Evolutionary conservation across 257 asterid species (phyloP), one percentile per base, ranked within the genome.

Genomic region (Buddleja alternifolia): DNA sequence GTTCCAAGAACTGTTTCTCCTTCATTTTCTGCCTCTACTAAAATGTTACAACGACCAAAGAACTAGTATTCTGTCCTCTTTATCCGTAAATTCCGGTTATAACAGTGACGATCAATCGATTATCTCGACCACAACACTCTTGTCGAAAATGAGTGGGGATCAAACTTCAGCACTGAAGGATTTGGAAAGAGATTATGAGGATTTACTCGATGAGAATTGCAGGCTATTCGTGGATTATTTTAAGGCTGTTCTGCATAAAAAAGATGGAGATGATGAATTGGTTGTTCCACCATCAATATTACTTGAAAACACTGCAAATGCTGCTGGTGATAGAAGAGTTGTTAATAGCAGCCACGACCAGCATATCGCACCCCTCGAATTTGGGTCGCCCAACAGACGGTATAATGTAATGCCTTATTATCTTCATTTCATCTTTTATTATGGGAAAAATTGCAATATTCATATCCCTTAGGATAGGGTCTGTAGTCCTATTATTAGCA

Each of bases 341-440:
- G 69, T 14, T 51, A 15, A 8, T 52, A 4, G 36, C 14, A 70
- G 72, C 39, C 81, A 78, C 29, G 73, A n/a, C n/a, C n/a, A 70
- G 25, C 69, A 55, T 81, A 55, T 82, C 69, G 45, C 52, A 58
- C 60, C 5, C 42, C 81, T 69, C 44, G 76, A 77, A 42, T 67
- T 75, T 64, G 85, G 78, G 51, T 64, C 85, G 52, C 77, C 79
- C 34, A 81, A 88, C 70, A 75, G 92, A 78, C 93, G 90, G 86
- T 84, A 88, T 77, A 90, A 90, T 86, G 97, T 90, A 90, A 88
- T 83, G 63, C 55, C 77, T 65, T 34, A 14, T 73, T 80, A 24
- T 68, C 78, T 68, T 37, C 10, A 45, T 60, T 37, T 25, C 1
- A 12, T 15, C 32, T 58, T 58, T 9, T 53, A 24, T 55, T 10